phyloP scores from a whole-genome alignment of 257 asterid genomes.

The Fraxinus americana region DNA sequence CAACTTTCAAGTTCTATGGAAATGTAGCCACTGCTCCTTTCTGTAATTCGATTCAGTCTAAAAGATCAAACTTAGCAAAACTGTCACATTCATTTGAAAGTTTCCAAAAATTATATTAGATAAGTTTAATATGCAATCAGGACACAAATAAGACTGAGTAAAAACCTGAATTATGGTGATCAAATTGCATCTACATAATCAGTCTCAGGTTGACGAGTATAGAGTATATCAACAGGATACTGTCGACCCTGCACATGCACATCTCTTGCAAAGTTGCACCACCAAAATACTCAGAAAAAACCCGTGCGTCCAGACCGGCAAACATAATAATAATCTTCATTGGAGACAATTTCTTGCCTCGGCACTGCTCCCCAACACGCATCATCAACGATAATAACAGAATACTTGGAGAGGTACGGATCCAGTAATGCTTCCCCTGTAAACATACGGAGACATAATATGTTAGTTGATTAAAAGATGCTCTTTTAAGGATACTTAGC shows the following conservation, averaged over 20 bases:
- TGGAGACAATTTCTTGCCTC: slow-evolving; percentile 56
- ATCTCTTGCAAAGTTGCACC: slow-evolving; percentile 94
- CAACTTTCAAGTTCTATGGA: not conserved
- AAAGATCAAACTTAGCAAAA: slow-evolving; percentile 11
- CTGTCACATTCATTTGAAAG: not conserved
- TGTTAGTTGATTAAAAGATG: slow-evolving; percentile 12
- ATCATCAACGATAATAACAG: slow-evolving; percentile 92
- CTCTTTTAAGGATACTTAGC: slow-evolving; percentile 11
- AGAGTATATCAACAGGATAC: slow-evolving; percentile 72
- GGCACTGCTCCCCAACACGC: slow-evolving; percentile 50
- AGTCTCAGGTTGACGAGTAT: slow-evolving; percentile 79
- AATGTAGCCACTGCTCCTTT: slow-evolving; percentile 1
- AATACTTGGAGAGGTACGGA: slow-evolving; percentile 80
- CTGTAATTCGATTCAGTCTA: not conserved
- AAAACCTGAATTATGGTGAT: slow-evolving; percentile 88
- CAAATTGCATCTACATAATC: slow-evolving; percentile 85
- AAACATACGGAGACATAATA: slow-evolving; percentile 24
- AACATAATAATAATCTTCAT: slow-evolving; percentile 89
- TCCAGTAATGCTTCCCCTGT: slow-evolving; percentile 93
- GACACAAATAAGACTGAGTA: slow-evolving; percentile 14
- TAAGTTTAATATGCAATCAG: slow-evolving; percentile 23
- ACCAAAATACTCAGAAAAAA: slow-evolving; percentile 81
- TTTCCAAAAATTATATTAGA: not conserved
- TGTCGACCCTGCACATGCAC: slow-evolving; percentile 94
- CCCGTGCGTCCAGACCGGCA: slow-evolving; percentile 88